Percentiles rank a stretch among this genome's conserved stretches.
Conservation (phyloP, 202 grass and related monocot species). For the Musa balbisiana region DNA sequence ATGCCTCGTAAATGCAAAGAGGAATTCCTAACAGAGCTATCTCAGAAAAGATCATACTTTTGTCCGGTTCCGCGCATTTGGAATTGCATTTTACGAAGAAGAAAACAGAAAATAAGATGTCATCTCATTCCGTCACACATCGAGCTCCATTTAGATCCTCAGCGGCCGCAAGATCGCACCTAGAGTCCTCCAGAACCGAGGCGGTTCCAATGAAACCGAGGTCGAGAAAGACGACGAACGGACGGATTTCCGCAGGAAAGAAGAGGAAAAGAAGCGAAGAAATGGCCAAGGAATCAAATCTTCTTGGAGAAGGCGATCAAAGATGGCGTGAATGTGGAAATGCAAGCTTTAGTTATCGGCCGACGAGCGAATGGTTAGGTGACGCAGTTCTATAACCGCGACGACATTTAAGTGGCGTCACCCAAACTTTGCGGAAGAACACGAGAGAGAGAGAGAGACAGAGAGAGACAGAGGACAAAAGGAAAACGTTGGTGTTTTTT, state of each 20-base stretch:
- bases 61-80: neutral
- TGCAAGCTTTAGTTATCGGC: no score
- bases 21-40: neutral
- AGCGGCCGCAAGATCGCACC: neutral
- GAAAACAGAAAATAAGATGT: neutral
- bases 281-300: neutral
- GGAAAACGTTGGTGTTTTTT: no score
- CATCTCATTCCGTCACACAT: neutral
- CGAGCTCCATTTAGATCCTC: neutral
- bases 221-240: neutral
- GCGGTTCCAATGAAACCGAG: neutral
- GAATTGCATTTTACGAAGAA: neutral
- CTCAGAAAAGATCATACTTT: neutral
- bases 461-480: no score
- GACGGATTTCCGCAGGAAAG: neutral
- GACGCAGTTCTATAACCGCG: no score
- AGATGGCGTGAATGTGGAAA: neutral
- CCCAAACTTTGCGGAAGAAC: no score
- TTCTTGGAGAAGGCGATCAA: neutral
- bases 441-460: no score
- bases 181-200: neutral
- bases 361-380: no score
- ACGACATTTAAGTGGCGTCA: no score
- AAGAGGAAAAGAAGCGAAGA: neutral
- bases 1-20: no score